Percentiles rank a stretch among this genome's conserved stretches.
Evolutionary conservation across 2,329 filamentous ascomycete genomes (phyloP).

Genomic region (Blumeria graminis): DNA sequence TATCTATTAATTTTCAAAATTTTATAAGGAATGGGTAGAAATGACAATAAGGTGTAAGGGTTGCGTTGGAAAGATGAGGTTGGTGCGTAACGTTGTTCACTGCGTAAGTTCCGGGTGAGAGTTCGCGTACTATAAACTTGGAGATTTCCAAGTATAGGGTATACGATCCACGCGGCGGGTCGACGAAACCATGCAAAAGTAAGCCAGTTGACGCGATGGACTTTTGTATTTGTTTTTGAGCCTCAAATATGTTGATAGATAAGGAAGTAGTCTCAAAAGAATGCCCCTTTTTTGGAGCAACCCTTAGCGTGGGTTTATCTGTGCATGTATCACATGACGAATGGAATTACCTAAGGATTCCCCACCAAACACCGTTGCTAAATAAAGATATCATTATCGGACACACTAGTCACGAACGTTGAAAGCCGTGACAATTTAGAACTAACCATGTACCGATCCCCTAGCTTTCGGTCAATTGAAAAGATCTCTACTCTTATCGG

Average conservation of each 20-base stretch:
- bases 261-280: background rate
- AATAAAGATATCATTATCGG: background rate
- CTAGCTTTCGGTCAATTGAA: no score
- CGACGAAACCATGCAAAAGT: constrained; percentile 3
- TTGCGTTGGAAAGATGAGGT: constrained; percentile 3
- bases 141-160: constrained; percentile 1
- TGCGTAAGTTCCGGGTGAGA: constrained; percentile 1
- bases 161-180: constrained; percentile 3
- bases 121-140: constrained; percentile 4
- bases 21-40: constrained; percentile 5
- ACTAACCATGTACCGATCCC: no score
- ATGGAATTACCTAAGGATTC: background rate
- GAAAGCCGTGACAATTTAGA: no score
- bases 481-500: no score
- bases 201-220: background rate
- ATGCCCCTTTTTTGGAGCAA: background rate
- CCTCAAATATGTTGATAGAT: background rate
- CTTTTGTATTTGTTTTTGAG: background rate
- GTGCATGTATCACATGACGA: background rate
- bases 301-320: background rate
- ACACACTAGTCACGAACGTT: no score
- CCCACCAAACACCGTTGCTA: background rate
- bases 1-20: constrained; percentile 8
- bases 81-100: constrained; percentile 7
- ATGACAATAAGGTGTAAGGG: constrained; percentile 4